Percentiles rank a stretch among this genome's conserved stretches.
Conservation (phyloP, 2,329 filamentous ascomycete genomes). For the Ophiognomonia clavigignenti-juglandacearum region DNA sequence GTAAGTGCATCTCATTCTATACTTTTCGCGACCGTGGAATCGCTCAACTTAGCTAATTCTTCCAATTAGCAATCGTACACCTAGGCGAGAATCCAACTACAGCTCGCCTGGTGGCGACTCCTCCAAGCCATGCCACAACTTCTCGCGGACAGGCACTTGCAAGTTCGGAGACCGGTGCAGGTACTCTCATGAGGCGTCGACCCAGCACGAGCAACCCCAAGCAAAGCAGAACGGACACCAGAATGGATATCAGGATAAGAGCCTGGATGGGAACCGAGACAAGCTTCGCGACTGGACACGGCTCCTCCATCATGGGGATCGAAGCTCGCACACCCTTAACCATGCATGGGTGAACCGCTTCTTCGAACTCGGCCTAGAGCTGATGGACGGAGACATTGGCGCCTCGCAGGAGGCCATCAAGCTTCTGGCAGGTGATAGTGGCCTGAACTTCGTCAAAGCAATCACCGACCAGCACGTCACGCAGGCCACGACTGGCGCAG, state of each 20-base stretch:
- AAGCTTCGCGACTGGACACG: slow-evolving; percentile 6
- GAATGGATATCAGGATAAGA: neutral
- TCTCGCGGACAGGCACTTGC: neutral
- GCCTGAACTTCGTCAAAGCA: slow-evolving; percentile 13
- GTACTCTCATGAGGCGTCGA: neutral
- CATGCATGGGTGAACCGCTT: slow-evolving; percentile 15
- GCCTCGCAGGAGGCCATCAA: slow-evolving; percentile 23
- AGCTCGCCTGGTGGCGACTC: neutral
- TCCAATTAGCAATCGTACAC: neutral
- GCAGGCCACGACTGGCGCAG: neutral
- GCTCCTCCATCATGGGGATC: neutral
- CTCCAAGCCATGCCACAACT: neutral
- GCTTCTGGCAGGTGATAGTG: slow-evolving; percentile 12
- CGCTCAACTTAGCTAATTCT: no score
- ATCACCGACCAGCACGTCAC: neutral
- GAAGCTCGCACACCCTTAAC: neutral
- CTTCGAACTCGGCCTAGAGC: slow-evolving; percentile 24
- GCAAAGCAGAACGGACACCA: neutral
- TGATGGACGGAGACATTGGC: slow-evolving; percentile 27
- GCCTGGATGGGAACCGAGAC: neutral
- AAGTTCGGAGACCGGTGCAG: neutral
- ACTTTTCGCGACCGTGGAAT: no score
- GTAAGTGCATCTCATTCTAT: no score
- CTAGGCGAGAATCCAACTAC: neutral
- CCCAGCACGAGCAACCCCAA: no score